These are phyloP conservation scores for Neofusicoccum parvum DNA, from an alignment of 2,329 filamentous ascomycete genomes.

Conservation along the genomic window DNA sequence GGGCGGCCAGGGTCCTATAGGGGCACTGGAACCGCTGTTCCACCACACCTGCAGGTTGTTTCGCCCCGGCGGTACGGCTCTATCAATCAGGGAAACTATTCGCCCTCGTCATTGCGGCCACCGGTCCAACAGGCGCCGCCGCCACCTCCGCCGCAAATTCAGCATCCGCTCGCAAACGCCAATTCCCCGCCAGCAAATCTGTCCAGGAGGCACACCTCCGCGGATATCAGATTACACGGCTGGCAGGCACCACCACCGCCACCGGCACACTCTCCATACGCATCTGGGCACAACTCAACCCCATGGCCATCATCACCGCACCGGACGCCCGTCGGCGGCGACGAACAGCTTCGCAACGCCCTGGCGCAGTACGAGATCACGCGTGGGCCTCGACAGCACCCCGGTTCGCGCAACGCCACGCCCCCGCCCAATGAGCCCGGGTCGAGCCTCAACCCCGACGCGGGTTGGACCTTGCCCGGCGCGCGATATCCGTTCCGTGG, in stretches of 20 bases:
- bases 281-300: slow-evolving; percentile 62
- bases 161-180: slow-evolving; percentile 61
- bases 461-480: slow-evolving; percentile 59
- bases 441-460: slow-evolving; percentile 54
- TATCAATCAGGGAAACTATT: slow-evolving; percentile 69
- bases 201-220: slow-evolving; percentile 85
- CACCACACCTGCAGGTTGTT: slow-evolving; percentile 73
- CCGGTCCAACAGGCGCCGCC: slow-evolving; percentile 69
- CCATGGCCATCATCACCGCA: slow-evolving; percentile 71
- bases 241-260: slow-evolving; percentile 61
- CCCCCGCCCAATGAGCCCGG: slow-evolving; percentile 53
- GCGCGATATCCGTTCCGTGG: slow-evolving; percentile 52
- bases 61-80: slow-evolving; percentile 85
- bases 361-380: slow-evolving; percentile 68
- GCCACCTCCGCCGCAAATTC: slow-evolving; percentile 64
- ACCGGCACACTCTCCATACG: slow-evolving; percentile 64
- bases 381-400: slow-evolving; percentile 52
- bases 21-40: slow-evolving; percentile 64
- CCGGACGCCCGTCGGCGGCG: slow-evolving; percentile 49
- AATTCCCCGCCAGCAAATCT: slow-evolving; percentile 66
- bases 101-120: slow-evolving; percentile 73
- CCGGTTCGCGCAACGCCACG: slow-evolving; percentile 55
- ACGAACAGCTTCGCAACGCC: slow-evolving; percentile 74
- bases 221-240: slow-evolving; percentile 76
- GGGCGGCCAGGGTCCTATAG: slow-evolving; percentile 64